These are phyloP conservation scores for Lepidium sativum DNA, from an alignment of 345 rosid species.

Conservation along the genomic window DNA sequence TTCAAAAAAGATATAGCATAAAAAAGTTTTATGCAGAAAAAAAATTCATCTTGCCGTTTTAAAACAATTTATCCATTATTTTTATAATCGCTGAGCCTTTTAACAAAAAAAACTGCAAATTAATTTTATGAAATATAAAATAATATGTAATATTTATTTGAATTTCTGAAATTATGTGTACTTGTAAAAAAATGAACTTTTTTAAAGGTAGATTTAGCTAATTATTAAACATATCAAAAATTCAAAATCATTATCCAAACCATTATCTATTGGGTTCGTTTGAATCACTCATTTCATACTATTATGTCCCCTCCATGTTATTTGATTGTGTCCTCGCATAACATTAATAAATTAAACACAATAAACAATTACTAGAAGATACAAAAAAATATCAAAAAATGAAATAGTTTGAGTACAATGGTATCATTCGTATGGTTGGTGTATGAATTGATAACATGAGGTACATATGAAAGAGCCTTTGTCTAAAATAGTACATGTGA, in stretches of 20 bases:
- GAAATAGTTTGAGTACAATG: neutral
- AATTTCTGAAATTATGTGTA: too few species aligned
- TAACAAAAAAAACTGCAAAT: too few species aligned
- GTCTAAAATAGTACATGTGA: conserved; percentile 18
- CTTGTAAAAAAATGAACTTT: too few species aligned
- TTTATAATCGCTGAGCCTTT: too few species aligned
- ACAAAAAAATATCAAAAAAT: neutral
- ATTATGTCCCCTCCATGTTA: neutral
- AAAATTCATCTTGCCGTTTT: too few species aligned
- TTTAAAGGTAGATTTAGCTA: neutral
- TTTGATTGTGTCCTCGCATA: neutral
- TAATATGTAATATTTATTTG: too few species aligned
- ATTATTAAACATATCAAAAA: neutral
- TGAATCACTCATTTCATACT: neutral
- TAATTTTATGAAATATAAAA: too few species aligned
- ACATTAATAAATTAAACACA: neutral
- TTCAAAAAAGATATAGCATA: too few species aligned
- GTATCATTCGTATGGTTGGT: conserved; percentile 7
- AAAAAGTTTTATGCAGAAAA: too few species aligned
- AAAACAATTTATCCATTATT: too few species aligned
- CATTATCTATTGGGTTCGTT: neutral
- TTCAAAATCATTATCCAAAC: neutral
- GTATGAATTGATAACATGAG: neutral
- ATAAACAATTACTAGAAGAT: neutral
- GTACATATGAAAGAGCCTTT: neutral